A percentile compares a stretch with the other conserved stretches of the same genome.
Evolutionary conservation across 352 stramenopile species (phyloP).

Genomic region (Thalassiosira oceanica): DNA sequence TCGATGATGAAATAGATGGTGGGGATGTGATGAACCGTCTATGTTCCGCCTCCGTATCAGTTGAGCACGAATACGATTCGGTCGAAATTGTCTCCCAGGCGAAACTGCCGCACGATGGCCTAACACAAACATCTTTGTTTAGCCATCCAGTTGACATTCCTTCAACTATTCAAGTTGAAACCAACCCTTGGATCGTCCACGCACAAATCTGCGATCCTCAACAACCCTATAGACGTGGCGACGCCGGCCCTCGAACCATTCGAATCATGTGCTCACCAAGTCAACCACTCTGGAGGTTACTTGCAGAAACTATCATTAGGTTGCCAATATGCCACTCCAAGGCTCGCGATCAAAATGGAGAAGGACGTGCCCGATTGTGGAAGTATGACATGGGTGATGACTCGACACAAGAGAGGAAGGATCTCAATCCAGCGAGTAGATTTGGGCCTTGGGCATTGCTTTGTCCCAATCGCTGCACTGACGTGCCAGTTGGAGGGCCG

Average conservation of each 20-base stretch:
- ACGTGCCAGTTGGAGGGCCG: conserved; percentile 33
- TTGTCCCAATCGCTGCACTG: conserved; percentile 66
- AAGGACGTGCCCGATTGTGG: conserved; percentile 68
- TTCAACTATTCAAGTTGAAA: conserved; percentile 53
- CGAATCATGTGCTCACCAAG: conserved; percentile 72
- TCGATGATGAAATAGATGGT: conserved; percentile 8
- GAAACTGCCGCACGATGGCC: conserved; percentile 10
- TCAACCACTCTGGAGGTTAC: conserved; percentile 77
- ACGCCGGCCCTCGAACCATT: conserved; percentile 73
- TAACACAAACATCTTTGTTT: conserved; percentile 16
- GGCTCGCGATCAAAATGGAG: conserved; percentile 49
- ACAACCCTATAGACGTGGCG: conserved; percentile 75
- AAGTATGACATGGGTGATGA: conserved; percentile 34
- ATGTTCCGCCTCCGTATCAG: conserved; percentile 6
- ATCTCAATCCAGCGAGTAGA: conserved; percentile 19
- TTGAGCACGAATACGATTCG: conserved; percentile 36
- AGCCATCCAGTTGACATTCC: conserved; percentile 56
- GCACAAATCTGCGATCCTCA: conserved; percentile 74
- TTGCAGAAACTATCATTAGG: conserved; percentile 66
- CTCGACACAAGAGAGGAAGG: neutral
- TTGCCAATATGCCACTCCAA: conserved; percentile 68
- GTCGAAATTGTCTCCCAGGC: conserved; percentile 31
- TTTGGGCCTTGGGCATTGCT: conserved; percentile 76
- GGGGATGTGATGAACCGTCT: conserved; percentile 11
- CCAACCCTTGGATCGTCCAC: conserved; percentile 78